These are phyloP conservation scores for Viridothelium virens DNA, from an alignment of 495 filamentous ascomycete genomes.

Conservation along the genomic window DNA sequence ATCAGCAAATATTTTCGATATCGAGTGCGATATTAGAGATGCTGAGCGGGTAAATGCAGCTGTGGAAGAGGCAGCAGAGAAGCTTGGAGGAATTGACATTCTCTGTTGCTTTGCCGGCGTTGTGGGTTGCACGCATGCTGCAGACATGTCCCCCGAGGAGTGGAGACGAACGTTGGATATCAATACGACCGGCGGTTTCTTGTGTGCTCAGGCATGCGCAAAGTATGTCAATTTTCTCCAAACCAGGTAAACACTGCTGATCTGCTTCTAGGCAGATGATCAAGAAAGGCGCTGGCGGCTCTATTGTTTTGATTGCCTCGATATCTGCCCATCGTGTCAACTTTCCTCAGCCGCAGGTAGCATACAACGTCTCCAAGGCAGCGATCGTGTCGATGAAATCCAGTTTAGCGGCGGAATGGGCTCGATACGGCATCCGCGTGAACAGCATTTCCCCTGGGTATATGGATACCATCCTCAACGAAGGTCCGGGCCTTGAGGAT, in stretches of 20 bases:
- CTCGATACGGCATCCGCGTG: slow-evolving; percentile 53
- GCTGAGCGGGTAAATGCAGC: slow-evolving; percentile 32
- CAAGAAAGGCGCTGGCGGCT: slow-evolving; percentile 43
- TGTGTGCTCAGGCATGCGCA: slow-evolving; percentile 60
- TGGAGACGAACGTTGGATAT: slow-evolving; percentile 58
- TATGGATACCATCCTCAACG: slow-evolving; percentile 75
- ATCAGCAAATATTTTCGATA: slow-evolving; percentile 39
- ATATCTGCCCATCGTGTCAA: slow-evolving; percentile 62
- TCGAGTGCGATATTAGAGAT: slow-evolving; percentile 53
- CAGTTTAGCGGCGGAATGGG: slow-evolving; percentile 61
- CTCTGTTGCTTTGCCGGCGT: slow-evolving; percentile 63
- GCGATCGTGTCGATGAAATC: slow-evolving; percentile 52
- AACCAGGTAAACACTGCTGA: slow-evolving; percentile 11
- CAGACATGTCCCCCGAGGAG: slow-evolving; percentile 46
- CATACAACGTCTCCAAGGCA: slow-evolving; percentile 66
- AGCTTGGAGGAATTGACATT: slow-evolving; percentile 52
- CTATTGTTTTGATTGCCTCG: slow-evolving; percentile 58
- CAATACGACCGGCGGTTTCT: slow-evolving; percentile 60
- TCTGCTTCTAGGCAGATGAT: slow-evolving; percentile 26
- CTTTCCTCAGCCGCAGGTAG: slow-evolving; percentile 59
- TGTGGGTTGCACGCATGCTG: slow-evolving; percentile 50
- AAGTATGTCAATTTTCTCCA: slow-evolving; percentile 29
- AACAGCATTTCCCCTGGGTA: slow-evolving; percentile 68
- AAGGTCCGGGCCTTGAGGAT: slow-evolving; percentile 50
- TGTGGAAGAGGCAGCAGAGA: slow-evolving; percentile 34